Evolutionary conservation across 192 early-diverging fungal species (phyloP), one percentile per base, ranked within the genome.

Genomic region (Powellomyces hirtus): DNA sequence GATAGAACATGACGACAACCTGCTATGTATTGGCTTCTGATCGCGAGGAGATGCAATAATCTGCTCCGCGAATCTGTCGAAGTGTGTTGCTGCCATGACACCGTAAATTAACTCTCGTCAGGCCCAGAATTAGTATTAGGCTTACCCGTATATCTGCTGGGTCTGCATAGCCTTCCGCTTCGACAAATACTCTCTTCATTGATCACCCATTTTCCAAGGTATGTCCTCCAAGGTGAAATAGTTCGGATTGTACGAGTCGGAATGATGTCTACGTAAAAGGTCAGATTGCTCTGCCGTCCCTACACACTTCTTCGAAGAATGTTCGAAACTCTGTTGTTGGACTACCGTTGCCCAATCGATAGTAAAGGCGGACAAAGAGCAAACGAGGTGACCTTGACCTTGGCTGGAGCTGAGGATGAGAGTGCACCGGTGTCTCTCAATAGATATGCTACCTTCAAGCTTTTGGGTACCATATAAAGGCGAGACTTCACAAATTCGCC

Each of bases 311-410:
- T 13, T 40, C 36, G 18, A 2, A n/a, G 20, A 65, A 27, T 65
- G 63, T 65, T 50, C 46, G 49, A 65, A 30, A 13, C 45, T 65
- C 50, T 38, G 52, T 58, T 16, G 53, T 38, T 14, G 30, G 65
- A 6, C 55, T 57, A 59, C 53, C 7, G 42, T 59, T 67, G 55
- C 37, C 36, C 29, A 22, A 16, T 20, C 22, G 40, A 16, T 27
- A 18, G 52, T 59, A 67, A 67, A 51, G 65, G 49, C 53, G 65
- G 52, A 67, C 65, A 58, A 42, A 67, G 33, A 67, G 22, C 34
- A 67, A 66, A 44, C 37, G 13, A 35, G 8, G 13, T n/a, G 29
- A 24, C 36, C 38, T 61, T 36, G 18, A 14, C n/a, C n/a, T n/a
- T n/a, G n/a, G n/a, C n/a, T n/a, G 31, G n/a, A 40, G 29, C 33